These are phyloP conservation scores for Parascedosporium putredinis DNA, from an alignment of 2,329 filamentous ascomycete species.

Conservation along the genomic window DNA sequence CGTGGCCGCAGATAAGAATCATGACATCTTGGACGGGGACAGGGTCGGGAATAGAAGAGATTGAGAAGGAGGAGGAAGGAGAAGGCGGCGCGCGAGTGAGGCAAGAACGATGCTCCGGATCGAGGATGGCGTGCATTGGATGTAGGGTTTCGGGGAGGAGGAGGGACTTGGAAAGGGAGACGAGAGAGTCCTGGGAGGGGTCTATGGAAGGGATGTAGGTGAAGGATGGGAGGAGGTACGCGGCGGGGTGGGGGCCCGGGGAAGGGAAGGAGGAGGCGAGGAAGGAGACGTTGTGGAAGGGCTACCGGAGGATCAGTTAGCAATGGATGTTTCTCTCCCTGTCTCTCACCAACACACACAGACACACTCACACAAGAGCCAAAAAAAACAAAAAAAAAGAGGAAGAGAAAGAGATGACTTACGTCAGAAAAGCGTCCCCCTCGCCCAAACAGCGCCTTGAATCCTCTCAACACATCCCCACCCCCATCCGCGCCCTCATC, in stretches of 20 bases:
- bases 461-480: conserved; percentile 52
- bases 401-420: conserved; percentile 20
- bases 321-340: background rate
- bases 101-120: conserved; percentile 45
- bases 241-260: conserved; percentile 47
- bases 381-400: background rate
- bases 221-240: conserved; percentile 74
- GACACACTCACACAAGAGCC: background rate
- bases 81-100: conserved; percentile 30
- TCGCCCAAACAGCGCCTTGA: conserved; percentile 60
- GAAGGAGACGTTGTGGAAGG: conserved; percentile 71
- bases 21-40: conserved; percentile 55
- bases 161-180: conserved; percentile 53
- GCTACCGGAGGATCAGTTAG: conserved; percentile 36
- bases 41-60: conserved; percentile 10
- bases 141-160: conserved; percentile 55
- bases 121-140: conserved; percentile 44
- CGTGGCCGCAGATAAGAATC: conserved; percentile 85
- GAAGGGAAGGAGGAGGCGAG: conserved; percentile 63
- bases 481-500: conserved; percentile 50
- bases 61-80: background rate
- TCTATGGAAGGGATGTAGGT: conserved; percentile 66
- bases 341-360: background rate
- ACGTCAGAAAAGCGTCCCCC: conserved; percentile 59
- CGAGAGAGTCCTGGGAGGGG: conserved; percentile 43